Conservation (phyloP, 257 asterid species). For the Asclepias syriaca region DNA sequence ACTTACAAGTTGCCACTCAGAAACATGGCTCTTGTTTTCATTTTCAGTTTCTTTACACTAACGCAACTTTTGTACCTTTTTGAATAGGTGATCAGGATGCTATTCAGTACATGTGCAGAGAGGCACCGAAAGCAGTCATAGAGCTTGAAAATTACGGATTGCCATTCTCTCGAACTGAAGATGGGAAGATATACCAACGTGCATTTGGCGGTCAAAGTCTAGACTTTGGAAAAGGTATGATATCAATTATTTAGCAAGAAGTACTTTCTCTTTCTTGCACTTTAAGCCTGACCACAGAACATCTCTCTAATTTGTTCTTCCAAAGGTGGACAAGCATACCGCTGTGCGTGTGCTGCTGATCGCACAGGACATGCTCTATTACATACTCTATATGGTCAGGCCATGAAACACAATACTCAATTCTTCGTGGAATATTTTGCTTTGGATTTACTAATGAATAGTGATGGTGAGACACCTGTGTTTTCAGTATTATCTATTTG, state of each 20-base stretch:
- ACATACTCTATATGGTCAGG: conserved; percentile 98
- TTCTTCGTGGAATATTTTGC: conserved; percentile 97
- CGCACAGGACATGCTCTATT: conserved; percentile 97
- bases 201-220: conserved; percentile 99
- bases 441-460: conserved; percentile 74
- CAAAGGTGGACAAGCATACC: conserved; percentile 96
- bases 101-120: conserved; percentile 90
- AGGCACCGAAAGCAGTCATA: conserved; percentile 92
- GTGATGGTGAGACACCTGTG: conserved; percentile 54
- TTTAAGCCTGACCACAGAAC: background rate
- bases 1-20: background rate
- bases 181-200: conserved; percentile 93
- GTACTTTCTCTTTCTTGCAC: background rate
- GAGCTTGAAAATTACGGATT: conserved; percentile 89
- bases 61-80: conserved; percentile 13
- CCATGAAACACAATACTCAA: conserved; percentile 96
- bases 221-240: conserved; percentile 81
- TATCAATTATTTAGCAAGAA: conserved; percentile 10
- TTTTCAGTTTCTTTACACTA: conserved; percentile 12
- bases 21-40: background rate
- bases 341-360: conserved; percentile 99
- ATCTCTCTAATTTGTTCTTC: conserved; percentile 9
- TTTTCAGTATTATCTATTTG: background rate
- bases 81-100: conserved; percentile 91
- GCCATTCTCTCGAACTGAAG: conserved; percentile 97